Evolutionary conservation across 345 rosid species (phyloP).

Genomic region (Leavenworthia alabamica): DNA sequence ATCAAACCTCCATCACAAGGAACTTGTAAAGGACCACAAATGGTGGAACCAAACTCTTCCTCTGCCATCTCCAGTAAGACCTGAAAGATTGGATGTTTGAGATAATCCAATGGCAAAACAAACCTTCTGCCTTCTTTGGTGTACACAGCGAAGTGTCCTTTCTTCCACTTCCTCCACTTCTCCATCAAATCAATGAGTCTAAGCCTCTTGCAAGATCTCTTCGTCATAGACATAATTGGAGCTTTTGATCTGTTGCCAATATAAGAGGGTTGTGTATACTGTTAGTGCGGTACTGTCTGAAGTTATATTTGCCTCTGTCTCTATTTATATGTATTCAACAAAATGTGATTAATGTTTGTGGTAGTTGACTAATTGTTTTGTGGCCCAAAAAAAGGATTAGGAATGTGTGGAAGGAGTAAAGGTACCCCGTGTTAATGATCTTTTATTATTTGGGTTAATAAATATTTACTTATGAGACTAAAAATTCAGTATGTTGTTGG

Average conservation of each 20-base stretch:
- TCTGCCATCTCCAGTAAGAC: slow-evolving; percentile 48
- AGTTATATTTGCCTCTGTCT: slow-evolving; percentile 20
- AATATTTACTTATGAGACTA: neutral
- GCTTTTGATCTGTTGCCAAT: slow-evolving; percentile 10
- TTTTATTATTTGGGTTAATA: neutral
- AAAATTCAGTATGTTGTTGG: too few relatives aligned
- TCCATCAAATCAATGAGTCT: slow-evolving; percentile 31
- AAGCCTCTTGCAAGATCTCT: slow-evolving; percentile 30
- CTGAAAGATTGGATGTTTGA: slow-evolving; percentile 50
- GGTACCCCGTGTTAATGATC: slow-evolving; percentile 16
- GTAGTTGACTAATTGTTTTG: too few relatives aligned
- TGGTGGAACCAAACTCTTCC: slow-evolving; percentile 43
- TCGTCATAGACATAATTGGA: slow-evolving; percentile 16
- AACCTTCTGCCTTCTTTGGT: slow-evolving; percentile 49
- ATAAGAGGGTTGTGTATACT: too few relatives aligned
- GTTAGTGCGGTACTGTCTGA: slow-evolving; percentile 30
- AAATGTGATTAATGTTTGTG: slow-evolving; percentile 23
- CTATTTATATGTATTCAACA: slow-evolving; percentile 16
- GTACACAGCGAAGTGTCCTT: slow-evolving; percentile 47
- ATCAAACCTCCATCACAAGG: slow-evolving; percentile 47
- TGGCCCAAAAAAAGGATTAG: slow-evolving; percentile 24
- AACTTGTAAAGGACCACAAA: slow-evolving; percentile 44
- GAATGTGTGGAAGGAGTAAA: slow-evolving; percentile 33
- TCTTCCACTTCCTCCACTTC: slow-evolving; percentile 43
- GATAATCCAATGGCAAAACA: slow-evolving; percentile 37